Percentiles rank a stretch among this genome's conserved stretches.
Conservation (phyloP, 2,329 filamentous ascomycete species). For the Cercospora sp. region DNA sequence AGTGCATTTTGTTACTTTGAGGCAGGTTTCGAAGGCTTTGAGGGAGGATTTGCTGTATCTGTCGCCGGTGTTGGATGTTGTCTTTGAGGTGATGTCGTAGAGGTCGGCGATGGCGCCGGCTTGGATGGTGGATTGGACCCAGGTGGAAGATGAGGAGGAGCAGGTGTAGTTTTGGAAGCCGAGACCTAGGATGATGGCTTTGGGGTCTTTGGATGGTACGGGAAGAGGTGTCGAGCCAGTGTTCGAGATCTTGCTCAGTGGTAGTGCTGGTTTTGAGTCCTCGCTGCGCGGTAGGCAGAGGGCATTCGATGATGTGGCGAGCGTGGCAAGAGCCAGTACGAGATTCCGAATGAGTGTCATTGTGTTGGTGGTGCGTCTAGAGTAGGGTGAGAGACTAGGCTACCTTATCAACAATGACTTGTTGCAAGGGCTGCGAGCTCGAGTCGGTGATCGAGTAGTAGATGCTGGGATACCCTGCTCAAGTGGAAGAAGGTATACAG, state of each 20-base stretch:
- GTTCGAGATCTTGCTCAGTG: conserved; percentile 23
- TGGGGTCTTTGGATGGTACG: conserved; percentile 26
- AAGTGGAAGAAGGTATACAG: neutral
- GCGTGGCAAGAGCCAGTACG: conserved; percentile 18
- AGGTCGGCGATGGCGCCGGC: conserved; percentile 52
- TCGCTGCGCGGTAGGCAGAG: neutral
- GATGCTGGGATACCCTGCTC: conserved; percentile 13
- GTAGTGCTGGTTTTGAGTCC: conserved; percentile 17
- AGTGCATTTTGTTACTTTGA: conserved; percentile 20
- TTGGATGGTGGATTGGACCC: conserved; percentile 37
- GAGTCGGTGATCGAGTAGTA: neutral
- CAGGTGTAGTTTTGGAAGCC: conserved; percentile 72
- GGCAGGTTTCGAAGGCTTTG: conserved; percentile 27
- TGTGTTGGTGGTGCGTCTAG: neutral
- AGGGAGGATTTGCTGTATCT: conserved; percentile 18
- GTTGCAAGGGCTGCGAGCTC: neutral
- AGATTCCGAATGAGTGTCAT: conserved; percentile 21
- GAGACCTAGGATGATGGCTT: conserved; percentile 59
- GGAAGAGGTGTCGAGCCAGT: conserved; percentile 23
- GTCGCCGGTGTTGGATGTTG: conserved; percentile 35
- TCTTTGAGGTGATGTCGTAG: conserved; percentile 42
- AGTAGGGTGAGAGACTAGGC: neutral
- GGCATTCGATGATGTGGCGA: conserved; percentile 17
- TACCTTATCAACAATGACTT: neutral
- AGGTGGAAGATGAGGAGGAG: conserved; percentile 33